Conservation (phyloP, 495 filamentous ascomycete species). For the Geoglossum glabrum region DNA sequence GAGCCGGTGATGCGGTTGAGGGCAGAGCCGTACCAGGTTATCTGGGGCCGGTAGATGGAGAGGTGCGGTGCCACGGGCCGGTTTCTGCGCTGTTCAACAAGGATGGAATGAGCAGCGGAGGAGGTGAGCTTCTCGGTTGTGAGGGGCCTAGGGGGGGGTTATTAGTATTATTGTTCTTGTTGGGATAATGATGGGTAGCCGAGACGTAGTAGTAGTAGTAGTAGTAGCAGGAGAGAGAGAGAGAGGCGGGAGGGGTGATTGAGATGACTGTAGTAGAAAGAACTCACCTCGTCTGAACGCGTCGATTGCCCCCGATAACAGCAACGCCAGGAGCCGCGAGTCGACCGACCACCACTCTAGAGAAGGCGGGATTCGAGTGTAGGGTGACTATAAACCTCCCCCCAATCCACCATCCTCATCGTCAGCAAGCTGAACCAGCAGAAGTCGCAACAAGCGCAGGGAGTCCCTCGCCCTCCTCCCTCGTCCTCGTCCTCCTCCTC, state of each 20-base stretch:
- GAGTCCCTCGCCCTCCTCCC: too few relatives aligned
- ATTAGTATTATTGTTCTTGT: too few relatives aligned
- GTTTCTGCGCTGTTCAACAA: constrained; percentile 60
- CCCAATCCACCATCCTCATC: not conserved
- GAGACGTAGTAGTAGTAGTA: too few relatives aligned
- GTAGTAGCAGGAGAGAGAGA: too few relatives aligned
- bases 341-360: not conserved
- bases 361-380: not conserved
- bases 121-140: not conserved
- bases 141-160: constrained; percentile 1
- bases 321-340: not conserved
- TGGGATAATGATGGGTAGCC: not conserved
- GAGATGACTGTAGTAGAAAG: not conserved
- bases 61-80: constrained; percentile 85
- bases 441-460: not conserved
- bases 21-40: constrained; percentile 59
- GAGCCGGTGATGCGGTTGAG: constrained; percentile 69
- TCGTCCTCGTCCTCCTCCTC: too few relatives aligned
- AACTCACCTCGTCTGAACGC: not conserved
- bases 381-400: not conserved
- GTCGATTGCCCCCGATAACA: not conserved
- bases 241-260: not conserved
- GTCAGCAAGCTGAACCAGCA: not conserved
- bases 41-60: constrained; percentile 67
- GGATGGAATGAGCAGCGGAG: constrained; percentile 37